Conservation (phyloP, 768 basidiomycete species). For the Boletus pseudopeckii region DNA sequence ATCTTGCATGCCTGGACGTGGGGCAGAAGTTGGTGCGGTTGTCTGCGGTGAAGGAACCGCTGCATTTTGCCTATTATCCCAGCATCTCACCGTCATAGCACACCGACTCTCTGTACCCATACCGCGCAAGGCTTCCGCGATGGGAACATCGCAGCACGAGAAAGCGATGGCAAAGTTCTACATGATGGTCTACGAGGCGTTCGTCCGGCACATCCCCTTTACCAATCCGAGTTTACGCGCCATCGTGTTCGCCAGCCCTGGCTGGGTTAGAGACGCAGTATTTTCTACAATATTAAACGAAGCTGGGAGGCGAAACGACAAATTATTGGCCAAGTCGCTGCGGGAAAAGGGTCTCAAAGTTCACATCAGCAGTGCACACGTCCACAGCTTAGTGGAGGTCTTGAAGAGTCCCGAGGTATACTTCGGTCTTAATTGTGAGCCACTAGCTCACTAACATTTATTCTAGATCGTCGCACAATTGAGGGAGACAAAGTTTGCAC, state of each 20-base stretch:
- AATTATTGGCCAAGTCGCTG: slow-evolving; percentile 66
- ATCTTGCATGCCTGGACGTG: slow-evolving; percentile 86
- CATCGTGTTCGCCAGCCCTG: slow-evolving; percentile 95
- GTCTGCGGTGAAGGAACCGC: slow-evolving; percentile 96
- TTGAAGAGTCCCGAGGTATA: slow-evolving; percentile 89
- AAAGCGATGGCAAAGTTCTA: slow-evolving; percentile 87
- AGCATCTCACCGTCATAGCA: slow-evolving; percentile 93
- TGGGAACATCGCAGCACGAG: slow-evolving; percentile 82
- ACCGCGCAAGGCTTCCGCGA: slow-evolving; percentile 85
- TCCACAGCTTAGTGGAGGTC: slow-evolving; percentile 93
- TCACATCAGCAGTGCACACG: slow-evolving; percentile 90
- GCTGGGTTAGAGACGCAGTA: slow-evolving; percentile 90
- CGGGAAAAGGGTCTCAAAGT: slow-evolving; percentile 87
- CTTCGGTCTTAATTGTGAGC: not conserved
- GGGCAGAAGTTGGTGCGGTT: slow-evolving; percentile 94
- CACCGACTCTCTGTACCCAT: slow-evolving; percentile 87
- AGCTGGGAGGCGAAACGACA: slow-evolving; percentile 78
- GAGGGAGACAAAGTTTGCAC: slow-evolving; percentile 95
- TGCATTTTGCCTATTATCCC: slow-evolving; percentile 89
- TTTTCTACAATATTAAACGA: slow-evolving; percentile 81
- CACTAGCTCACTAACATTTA: not conserved
- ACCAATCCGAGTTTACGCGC: slow-evolving; percentile 68
- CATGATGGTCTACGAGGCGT: slow-evolving; percentile 77
- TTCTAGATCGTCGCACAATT: slow-evolving; percentile 66
- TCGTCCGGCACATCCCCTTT: slow-evolving; percentile 89